Evolutionary conservation across 352 stramenopile genomes (phyloP), one percentile per base, ranked within the genome.

Genomic region (Phytophthora cactorum): DNA sequence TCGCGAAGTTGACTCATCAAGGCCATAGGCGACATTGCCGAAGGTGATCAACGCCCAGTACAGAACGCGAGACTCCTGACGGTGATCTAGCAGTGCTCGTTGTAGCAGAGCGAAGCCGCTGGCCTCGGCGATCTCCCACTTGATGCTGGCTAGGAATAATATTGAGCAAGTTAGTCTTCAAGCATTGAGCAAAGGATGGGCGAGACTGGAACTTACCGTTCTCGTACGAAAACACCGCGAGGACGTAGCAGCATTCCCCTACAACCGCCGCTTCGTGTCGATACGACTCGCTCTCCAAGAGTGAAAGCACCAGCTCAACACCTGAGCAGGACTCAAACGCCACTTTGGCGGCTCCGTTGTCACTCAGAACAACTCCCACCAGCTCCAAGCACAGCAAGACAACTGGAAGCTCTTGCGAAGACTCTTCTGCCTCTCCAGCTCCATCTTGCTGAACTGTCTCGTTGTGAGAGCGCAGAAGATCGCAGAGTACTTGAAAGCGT

Each of bases 31-130:
- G 17, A 90, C 56, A 49, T 92, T 89, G 28, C 82, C 81, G 3
- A 90, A 55, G 0, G 81, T 72, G 7, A 88, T 32, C 14, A 89
- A 68, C 0, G 70, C 49, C 83, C 83, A 92, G 62, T 92, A 92
- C 28, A 88, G 68, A 27, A 89, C 58, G 3, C 64, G 70, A 7
- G 72, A 74, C 28, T 81, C 59, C 32, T 81, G 47, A 11, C 54
- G 39, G 45, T 88, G 83, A 9, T 53, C 43, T 1, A 77, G 55
- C 2, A 92, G 74, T 2, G 79, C 50, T 17, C 73, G 60, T 32
- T 77, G 58, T 6, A 93, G 59, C 28, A 88, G 64, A 11, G 36
- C 31, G 7, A 91, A 70, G 1, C 81, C 75, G 6, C 77, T 74
- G 1, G 56, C 47, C 6, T 73, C 53, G 7, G 81, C 70, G 22